These are phyloP conservation scores for Ceratocystis cubensis DNA, from an alignment of 2,329 filamentous ascomycete genomes.

Conservation along the genomic window DNA sequence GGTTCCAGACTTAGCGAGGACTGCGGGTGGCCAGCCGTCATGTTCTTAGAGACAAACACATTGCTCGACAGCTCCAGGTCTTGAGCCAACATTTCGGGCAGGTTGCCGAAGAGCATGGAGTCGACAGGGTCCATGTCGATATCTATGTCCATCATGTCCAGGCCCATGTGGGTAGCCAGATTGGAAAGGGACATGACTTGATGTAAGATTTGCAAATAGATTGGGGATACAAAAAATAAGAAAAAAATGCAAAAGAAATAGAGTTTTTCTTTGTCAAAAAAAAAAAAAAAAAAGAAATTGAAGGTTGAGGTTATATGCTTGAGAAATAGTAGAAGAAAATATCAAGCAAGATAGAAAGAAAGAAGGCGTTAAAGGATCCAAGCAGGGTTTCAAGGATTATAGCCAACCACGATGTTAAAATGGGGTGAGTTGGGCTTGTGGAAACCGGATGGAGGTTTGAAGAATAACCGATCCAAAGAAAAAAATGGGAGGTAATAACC, in stretches of 20 bases:
- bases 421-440: not conserved
- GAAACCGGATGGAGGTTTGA: conserved; percentile 1
- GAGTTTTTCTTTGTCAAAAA: not conserved
- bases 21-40: conserved; percentile 40
- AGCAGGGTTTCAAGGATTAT: conserved; percentile 6
- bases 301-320: not conserved
- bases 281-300: not conserved
- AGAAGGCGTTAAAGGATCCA: not conserved
- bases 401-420: conserved; percentile 6
- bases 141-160: conserved; percentile 1
- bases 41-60: conserved; percentile 38
- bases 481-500: not conserved
- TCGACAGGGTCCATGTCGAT: conserved; percentile 20
- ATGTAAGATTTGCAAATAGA: not conserved
- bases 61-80: conserved; percentile 40
- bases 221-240: not conserved
- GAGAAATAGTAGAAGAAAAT: not conserved
- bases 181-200: not conserved
- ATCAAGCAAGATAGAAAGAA: not conserved
- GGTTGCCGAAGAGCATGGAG: conserved; percentile 30
- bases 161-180: not conserved
- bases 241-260: not conserved
- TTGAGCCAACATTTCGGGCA: conserved; percentile 44
- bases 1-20: conserved; percentile 7
- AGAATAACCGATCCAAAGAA: not conserved